Conservation (phyloP, 2,329 filamentous ascomycete genomes). For the Diplodia scrobiculata region DNA sequence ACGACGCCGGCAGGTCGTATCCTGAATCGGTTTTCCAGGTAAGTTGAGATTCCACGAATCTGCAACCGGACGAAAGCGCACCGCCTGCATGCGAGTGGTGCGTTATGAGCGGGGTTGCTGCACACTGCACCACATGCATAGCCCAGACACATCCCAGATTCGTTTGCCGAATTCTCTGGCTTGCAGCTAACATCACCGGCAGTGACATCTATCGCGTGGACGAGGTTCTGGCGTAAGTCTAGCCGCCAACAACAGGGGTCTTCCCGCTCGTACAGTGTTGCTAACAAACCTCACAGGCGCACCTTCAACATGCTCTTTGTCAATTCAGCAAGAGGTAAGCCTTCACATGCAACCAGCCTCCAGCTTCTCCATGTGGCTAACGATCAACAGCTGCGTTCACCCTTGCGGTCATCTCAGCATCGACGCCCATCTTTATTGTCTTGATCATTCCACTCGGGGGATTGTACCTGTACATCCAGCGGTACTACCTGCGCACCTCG, state of each 20-base stretch:
- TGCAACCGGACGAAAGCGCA: constrained; percentile 14
- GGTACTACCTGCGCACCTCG: constrained; percentile 94
- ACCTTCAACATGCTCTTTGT: constrained; percentile 88
- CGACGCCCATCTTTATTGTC: constrained; percentile 77
- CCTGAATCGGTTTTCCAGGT: constrained; percentile 93
- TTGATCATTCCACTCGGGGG: constrained; percentile 78
- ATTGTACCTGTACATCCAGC: constrained; percentile 89
- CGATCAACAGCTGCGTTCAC: constrained; percentile 66
- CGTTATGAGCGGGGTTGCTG: constrained; percentile 22
- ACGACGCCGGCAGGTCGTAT: constrained; percentile 96
- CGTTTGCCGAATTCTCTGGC: constrained; percentile 16
- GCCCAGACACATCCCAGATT: constrained; percentile 11
- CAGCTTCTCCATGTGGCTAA: constrained; percentile 13
- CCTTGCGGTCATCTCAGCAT: constrained; percentile 76
- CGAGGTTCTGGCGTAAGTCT: constrained; percentile 75
- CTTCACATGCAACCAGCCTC: constrained; percentile 28
- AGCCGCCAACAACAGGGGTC: background rate
- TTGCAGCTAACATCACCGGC: constrained; percentile 28
- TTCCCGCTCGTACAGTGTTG: background rate
- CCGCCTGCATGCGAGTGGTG: constrained; percentile 18
- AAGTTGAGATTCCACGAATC: constrained; percentile 40
- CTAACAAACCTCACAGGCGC: constrained; percentile 48
- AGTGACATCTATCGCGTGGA: constrained; percentile 81
- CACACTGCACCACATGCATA: constrained; percentile 25
- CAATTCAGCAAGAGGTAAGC: constrained; percentile 53